Percentiles rank a stretch among this genome's conserved stretches.
These are phyloP conservation scores for Hypholoma fasciculare DNA, from an alignment of 768 basidiomycete genomes.

Conservation along the genomic window DNA sequence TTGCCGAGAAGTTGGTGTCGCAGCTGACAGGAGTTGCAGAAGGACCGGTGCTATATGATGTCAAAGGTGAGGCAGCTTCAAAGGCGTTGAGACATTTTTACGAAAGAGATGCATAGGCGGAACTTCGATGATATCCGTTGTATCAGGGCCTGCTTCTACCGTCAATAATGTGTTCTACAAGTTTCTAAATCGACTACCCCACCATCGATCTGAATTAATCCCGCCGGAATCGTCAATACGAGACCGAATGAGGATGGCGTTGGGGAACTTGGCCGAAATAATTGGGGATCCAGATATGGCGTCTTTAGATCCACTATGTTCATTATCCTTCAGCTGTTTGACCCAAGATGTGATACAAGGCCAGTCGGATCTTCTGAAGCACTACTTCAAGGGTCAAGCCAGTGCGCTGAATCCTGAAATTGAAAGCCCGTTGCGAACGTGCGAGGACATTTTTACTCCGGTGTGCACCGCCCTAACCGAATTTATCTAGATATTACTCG, in stretches of 20 bases:
- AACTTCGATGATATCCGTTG: constrained; percentile 52
- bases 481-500: constrained; percentile 48
- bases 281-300: constrained; percentile 44
- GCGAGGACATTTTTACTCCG: constrained; percentile 17
- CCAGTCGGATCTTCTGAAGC: constrained; percentile 49
- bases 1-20: constrained; percentile 54
- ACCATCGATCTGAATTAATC: constrained; percentile 45
- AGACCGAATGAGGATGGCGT: constrained; percentile 57
- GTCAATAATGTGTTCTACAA: constrained; percentile 63
- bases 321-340: constrained; percentile 70
- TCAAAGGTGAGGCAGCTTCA: constrained; percentile 49
- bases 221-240: constrained; percentile 31
- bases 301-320: constrained; percentile 53
- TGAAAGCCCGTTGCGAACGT: constrained; percentile 66
- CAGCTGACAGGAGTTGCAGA: constrained; percentile 48
- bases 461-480: not conserved
- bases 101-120: constrained; percentile 40
- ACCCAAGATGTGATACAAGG: constrained; percentile 48
- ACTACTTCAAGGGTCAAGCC: constrained; percentile 44
- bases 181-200: constrained; percentile 60
- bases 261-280: constrained; percentile 54
- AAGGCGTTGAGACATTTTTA: not conserved
- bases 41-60: constrained; percentile 53
- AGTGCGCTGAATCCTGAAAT: constrained; percentile 62
- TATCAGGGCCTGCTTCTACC: constrained; percentile 56